phyloP scores from a whole-genome alignment of 352 stramenopile genomes.

The Globisporangium mamillatum region DNA sequence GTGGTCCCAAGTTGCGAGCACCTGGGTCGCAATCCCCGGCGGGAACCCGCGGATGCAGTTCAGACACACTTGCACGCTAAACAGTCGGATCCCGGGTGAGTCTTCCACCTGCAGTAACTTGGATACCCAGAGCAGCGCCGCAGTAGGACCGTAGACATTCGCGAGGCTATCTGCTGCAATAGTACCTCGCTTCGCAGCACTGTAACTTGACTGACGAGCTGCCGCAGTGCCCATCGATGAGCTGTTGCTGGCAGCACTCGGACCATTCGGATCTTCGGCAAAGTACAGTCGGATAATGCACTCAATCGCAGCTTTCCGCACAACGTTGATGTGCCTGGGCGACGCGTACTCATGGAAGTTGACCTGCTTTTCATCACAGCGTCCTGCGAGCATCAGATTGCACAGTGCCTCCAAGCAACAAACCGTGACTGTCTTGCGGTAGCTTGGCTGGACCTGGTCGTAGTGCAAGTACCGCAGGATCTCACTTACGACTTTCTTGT shows the following conservation, averaged over 20 bases:
- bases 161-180: conserved; percentile 29
- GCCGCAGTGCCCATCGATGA: conserved; percentile 10
- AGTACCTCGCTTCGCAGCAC: conserved; percentile 11
- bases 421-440: conserved; percentile 77
- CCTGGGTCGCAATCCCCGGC: conserved; percentile 60
- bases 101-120: conserved; percentile 60
- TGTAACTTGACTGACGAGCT: conserved; percentile 7
- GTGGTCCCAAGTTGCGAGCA: conserved; percentile 80
- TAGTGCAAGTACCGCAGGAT: conserved; percentile 83
- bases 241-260: conserved; percentile 12
- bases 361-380: conserved; percentile 64
- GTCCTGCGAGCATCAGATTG: conserved; percentile 67
- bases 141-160: conserved; percentile 63
- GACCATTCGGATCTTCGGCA: conserved; percentile 56
- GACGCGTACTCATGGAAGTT: conserved; percentile 75
- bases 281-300: conserved; percentile 84
- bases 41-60: conserved; percentile 83
- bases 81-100: conserved; percentile 70
- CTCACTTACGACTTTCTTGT: conserved; percentile 58
- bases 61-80: conserved; percentile 73
- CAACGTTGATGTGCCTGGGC: conserved; percentile 65
- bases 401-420: conserved; percentile 81
- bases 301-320: conserved; percentile 83
- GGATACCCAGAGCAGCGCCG: conserved; percentile 67
- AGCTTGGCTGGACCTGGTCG: conserved; percentile 81